A percentile compares a stretch with the other conserved stretches of the same genome.
These are phyloP conservation scores for Thamnidium elegans DNA, from an alignment of 192 early-diverging fungal genomes.

Conservation along the genomic window DNA sequence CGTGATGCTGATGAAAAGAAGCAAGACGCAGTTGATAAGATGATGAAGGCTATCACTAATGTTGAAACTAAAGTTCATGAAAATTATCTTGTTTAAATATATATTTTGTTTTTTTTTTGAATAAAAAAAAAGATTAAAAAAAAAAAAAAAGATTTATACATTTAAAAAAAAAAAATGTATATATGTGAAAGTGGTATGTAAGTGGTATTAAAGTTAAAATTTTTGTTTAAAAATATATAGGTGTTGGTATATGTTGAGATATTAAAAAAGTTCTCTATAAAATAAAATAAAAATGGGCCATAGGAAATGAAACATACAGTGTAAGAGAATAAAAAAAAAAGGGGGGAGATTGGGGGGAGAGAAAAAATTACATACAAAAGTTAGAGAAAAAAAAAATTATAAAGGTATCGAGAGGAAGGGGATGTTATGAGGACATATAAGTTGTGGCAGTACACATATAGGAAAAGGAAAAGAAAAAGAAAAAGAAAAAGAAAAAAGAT, in stretches of 20 bases:
- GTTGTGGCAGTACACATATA: not conserved
- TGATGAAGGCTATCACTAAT: slow-evolving; percentile 59
- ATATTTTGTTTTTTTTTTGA: not conserved
- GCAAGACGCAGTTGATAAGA: slow-evolving; percentile 61
- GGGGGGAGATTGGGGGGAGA: not conserved
- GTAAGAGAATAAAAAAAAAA: not conserved
- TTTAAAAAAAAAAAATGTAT: not conserved
- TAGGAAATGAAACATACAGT: slow-evolving; percentile 6
- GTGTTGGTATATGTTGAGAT: not conserved
- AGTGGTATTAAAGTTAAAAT: not conserved
- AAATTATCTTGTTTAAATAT: slow-evolving; percentile 35
- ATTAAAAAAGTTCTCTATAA: not conserved
- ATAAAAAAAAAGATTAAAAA: not conserved
- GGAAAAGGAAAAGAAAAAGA: slow-evolving; percentile 1
- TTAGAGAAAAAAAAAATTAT: not conserved
- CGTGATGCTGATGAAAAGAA: slow-evolving; percentile 60
- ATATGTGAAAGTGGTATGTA: not conserved
- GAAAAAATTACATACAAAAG: slow-evolving; percentile 1
- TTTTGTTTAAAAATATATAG: not conserved
- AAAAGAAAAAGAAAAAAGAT: slow-evolving; percentile 1
- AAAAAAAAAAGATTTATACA: not conserved
- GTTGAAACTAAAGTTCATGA: slow-evolving; percentile 68
- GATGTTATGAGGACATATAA: not conserved
- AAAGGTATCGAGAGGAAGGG: not conserved
- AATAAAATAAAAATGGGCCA: no score